Evolutionary conservation across 768 basidiomycete genomes (phyloP), one percentile per base, ranked within the genome.

Genomic region (Dioszegia hungarica): DNA sequence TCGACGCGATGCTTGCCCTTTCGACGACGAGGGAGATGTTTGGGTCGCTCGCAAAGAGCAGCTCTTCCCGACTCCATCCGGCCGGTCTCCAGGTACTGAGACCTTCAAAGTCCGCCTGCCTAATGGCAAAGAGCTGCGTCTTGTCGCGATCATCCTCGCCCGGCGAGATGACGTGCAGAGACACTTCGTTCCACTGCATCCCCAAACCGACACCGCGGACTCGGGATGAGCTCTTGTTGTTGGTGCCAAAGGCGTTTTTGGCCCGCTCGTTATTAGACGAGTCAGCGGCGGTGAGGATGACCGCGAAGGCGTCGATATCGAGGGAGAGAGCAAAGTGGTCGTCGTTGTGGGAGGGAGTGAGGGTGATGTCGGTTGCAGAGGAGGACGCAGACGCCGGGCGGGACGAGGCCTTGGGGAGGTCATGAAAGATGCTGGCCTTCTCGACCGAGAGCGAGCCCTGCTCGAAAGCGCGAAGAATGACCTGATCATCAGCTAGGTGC

Each of bases 221-320:
- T 27, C 59, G 56, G 15, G 60, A 67, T 40, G 58, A 66, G 1
- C 55, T 63, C 19, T 24, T 46, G 19, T 45, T 10, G 43, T 70
- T 72, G n/a, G 54, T 61, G 20, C 70, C 70, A 38, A 69, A 72
- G 5, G 68, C 63, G 39, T 72, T 70, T 3, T 63, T 56, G 31
- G 70, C 68, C 20, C 57, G 36, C 5, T 61, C 50, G 49, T 72
- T 70, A 40, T 64, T 72, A 33, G 61, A 61, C 22, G 68, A 62
- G 45, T 72, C 70, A 5, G 70, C 70, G 6, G 70, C 66, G 19
- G 48, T 55, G 14, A 72, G 51, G 6, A 14, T 43, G 22, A 55
- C 45, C 10, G 11, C 38, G 20, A 67, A 15, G 12, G 56, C 37
- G 19, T 58, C 56, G 10, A 67, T 27, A 14, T 63, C 55, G 31